Evolutionary conservation across 805 yeast species (phyloP), one percentile per base, ranked within the genome.

Genomic region (Saccharomyces kudriavzevii): DNA sequence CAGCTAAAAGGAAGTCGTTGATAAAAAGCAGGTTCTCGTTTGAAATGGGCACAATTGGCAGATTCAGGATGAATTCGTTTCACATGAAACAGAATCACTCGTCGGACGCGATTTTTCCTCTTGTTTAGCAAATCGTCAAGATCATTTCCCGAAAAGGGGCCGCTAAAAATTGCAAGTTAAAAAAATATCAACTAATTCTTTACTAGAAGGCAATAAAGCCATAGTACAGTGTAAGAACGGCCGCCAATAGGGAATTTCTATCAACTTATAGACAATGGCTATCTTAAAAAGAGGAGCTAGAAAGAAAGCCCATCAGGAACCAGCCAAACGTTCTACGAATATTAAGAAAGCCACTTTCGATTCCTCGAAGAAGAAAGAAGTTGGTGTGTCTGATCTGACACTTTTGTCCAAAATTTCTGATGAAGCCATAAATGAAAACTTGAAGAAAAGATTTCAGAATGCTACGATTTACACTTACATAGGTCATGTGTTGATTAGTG

Each of bases 331-430:
- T 58, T 72, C 75, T 53, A 62, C 61, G 24, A 83, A 71, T 26
- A 82, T 86, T 52, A 82, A 87, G 65, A 90, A 90, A 75, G 97
- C 97, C 14, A 85, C 88, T 52, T 91, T 89, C 67, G 97, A 92
- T 60, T 72, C 85, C 30, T 74, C 84, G 53, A 89, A 89, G 73
- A 88, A 88, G 77, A 87, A 89, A 69, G 97, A 92, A 70, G 97
- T 92, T 17, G 98, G 98, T 48, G 97, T 91, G 6, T 84, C 94
- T 46, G 98, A 91, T 70, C 75, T 91, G 65, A 91, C 98, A 0
- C 73, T 91, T 52, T 76, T 91, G 56, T 84, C 94, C 35, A 85
- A 85, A 57, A 91, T 92, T 63, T 77, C 90, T 46, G 97, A 91
- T 67, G 95, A 88, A 56, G 79, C 96, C 48, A 91, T 91, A 74